These are phyloP conservation scores for Dissophora globulifera DNA, from an alignment of 192 early-diverging fungal genomes.

Conservation along the genomic window DNA sequence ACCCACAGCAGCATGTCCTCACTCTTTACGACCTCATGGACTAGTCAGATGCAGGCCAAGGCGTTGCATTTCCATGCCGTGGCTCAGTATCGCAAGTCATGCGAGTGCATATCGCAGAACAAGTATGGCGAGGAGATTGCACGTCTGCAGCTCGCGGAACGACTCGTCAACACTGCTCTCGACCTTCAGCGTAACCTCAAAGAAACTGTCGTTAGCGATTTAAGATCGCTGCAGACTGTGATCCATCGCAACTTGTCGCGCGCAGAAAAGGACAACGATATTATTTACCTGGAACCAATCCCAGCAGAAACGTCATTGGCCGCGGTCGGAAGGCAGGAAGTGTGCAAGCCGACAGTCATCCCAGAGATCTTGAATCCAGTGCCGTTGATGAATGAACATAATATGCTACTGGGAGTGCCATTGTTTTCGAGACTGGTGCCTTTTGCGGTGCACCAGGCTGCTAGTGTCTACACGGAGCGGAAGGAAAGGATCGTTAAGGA, in stretches of 20 bases:
- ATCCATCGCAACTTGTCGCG: constrained; percentile 61
- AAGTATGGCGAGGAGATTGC: constrained; percentile 91
- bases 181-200: constrained; percentile 52
- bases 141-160: constrained; percentile 69
- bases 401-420: constrained; percentile 69
- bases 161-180: constrained; percentile 55
- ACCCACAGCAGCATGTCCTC: constrained; percentile 58
- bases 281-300: constrained; percentile 87
- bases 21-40: constrained; percentile 71
- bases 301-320: constrained; percentile 69
- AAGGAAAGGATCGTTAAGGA: constrained; percentile 81
- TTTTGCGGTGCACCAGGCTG: constrained; percentile 91
- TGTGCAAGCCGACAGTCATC: constrained; percentile 73
- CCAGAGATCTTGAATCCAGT: constrained; percentile 73
- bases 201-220: constrained; percentile 52
- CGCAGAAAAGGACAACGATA: constrained; percentile 91
- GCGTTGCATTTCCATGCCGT: constrained; percentile 77
- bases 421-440: constrained; percentile 88
- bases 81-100: constrained; percentile 81
- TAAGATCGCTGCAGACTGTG: constrained; percentile 59
- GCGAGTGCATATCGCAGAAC: constrained; percentile 75
- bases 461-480: constrained; percentile 85
- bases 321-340: constrained; percentile 71
- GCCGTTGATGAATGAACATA: constrained; percentile 67
- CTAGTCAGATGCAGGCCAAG: constrained; percentile 80